These are phyloP conservation scores for Pulveroboletus sp. DNA, from an alignment of 768 basidiomycete genomes.

Conservation along the genomic window DNA sequence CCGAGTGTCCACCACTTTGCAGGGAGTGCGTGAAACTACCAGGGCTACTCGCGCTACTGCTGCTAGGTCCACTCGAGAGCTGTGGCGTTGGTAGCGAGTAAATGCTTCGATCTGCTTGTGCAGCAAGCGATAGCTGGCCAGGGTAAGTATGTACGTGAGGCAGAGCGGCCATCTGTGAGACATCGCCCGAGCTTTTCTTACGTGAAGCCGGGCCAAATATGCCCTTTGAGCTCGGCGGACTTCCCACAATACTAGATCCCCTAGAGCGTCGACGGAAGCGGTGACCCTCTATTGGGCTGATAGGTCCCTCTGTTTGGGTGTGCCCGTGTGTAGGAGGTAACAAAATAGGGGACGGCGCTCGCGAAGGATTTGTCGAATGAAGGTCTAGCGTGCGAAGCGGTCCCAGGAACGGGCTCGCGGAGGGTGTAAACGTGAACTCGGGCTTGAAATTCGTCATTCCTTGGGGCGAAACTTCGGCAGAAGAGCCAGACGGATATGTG, in stretches of 20 bases:
- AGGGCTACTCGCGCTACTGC: conserved; percentile 60
- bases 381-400: conserved; percentile 73
- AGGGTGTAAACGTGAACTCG: conserved; percentile 55
- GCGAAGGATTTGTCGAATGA: conserved; percentile 63
- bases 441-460: conserved; percentile 23
- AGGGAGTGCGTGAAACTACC: conserved; percentile 45
- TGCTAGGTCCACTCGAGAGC: conserved; percentile 59
- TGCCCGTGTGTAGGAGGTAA: conserved; percentile 47
- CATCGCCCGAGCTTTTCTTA: conserved; percentile 32
- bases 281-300: conserved; percentile 35
- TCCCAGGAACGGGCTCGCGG: conserved; percentile 76
- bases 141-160: conserved; percentile 34
- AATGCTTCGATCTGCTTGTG: conserved; percentile 22
- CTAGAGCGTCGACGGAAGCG: conserved; percentile 25
- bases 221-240: conserved; percentile 34
- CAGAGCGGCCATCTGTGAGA: conserved; percentile 24
- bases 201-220: conserved; percentile 22
- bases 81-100: conserved; percentile 52
- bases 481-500: conserved; percentile 19
- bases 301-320: conserved; percentile 24
- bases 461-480: conserved; percentile 31
- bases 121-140: conserved; percentile 29
- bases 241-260: conserved; percentile 33
- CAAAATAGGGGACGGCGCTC: conserved; percentile 68
- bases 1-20: conserved; percentile 7